Percentiles rank a stretch among this genome's conserved stretches.
Evolutionary conservation across 164 flowering plant species (phyloP).

Genomic region (Liriodendron chinense): DNA sequence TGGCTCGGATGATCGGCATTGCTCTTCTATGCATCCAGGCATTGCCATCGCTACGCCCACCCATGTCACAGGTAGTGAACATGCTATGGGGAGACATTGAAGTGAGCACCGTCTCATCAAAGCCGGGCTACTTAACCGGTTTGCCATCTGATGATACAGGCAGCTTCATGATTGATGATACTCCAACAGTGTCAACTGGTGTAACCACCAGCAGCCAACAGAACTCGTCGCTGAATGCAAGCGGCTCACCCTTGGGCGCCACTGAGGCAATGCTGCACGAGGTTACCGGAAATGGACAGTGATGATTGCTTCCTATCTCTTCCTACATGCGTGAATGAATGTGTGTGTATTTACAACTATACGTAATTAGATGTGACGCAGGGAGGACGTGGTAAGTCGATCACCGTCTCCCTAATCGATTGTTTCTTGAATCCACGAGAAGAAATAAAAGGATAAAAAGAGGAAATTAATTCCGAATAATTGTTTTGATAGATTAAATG

Average conservation of each 20-base stretch:
- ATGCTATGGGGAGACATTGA: constrained; percentile 65
- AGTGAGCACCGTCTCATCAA: constrained; percentile 39
- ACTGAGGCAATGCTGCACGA: constrained; percentile 4
- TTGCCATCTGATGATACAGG: constrained; percentile 10
- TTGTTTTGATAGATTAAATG: no score
- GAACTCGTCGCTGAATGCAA: constrained; percentile 18
- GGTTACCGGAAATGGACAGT: constrained; percentile 6
- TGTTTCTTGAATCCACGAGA: no score
- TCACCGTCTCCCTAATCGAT: no score
- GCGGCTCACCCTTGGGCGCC: neutral
- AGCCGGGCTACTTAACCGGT: constrained; percentile 25
- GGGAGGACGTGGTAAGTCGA: no score
- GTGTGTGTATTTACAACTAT: no score
- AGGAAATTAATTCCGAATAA: no score
- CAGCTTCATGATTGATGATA: constrained; percentile 16
- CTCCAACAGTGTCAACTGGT: constrained; percentile 8
- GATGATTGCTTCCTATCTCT: no score
- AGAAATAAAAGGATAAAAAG: no score
- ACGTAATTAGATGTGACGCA: no score
- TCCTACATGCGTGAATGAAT: no score
- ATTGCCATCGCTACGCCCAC: constrained; percentile 49
- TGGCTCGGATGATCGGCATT: constrained; percentile 36
- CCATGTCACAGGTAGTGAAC: constrained; percentile 64
- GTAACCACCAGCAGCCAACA: no score
- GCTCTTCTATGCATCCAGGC: constrained; percentile 66